Evolutionary conservation across 1,139 yeast species (phyloP).

Genomic region (Pneumocystis jirovecii): DNA sequence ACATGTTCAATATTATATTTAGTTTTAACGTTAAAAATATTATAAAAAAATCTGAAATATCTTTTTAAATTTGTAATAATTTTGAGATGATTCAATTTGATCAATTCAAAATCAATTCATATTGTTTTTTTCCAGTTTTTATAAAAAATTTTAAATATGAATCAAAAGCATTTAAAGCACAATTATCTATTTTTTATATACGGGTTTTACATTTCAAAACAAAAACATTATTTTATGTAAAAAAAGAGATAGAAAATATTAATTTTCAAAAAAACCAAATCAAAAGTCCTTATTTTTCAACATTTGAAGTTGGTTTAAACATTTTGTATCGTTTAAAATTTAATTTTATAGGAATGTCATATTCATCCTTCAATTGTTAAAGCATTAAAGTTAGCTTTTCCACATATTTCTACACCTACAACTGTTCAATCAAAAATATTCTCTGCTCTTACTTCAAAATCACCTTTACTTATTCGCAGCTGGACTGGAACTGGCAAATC

Average conservation of each 20-base stretch:
- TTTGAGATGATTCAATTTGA: background rate
- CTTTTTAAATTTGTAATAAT: background rate
- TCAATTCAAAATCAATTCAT: background rate
- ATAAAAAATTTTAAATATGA: background rate
- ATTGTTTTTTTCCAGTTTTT: background rate
- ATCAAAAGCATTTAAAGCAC: background rate
- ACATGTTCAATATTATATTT: background rate
- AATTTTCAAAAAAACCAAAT: background rate
- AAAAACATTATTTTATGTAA: background rate
- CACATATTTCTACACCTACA: background rate
- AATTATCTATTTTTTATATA: background rate
- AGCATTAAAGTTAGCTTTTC: background rate
- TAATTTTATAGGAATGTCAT: background rate
- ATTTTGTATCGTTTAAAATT: background rate
- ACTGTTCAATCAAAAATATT: background rate
- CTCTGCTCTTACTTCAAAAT: background rate
- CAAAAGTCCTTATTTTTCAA: background rate
- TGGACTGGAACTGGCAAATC: slow-evolving; percentile 1
- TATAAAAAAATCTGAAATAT: background rate
- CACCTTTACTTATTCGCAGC: background rate
- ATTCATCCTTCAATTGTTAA: background rate
- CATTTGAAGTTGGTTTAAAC: background rate
- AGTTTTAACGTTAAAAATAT: background rate
- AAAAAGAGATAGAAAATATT: background rate
- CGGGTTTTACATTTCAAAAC: background rate